Evolutionary conservation across 495 filamentous ascomycete species (phyloP).

Genomic region (Neurospora sp.): DNA sequence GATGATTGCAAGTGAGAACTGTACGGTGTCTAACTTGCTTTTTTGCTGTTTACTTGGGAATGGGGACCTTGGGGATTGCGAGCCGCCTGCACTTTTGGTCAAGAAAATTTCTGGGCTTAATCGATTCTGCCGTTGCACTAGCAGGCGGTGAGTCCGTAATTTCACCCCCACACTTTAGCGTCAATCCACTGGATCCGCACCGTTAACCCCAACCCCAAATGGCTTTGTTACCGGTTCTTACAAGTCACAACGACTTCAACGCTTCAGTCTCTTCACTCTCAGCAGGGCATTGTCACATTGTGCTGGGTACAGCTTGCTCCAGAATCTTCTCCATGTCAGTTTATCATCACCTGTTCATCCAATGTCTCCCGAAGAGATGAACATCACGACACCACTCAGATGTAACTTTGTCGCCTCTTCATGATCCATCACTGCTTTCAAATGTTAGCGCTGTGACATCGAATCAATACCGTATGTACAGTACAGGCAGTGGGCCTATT

Average conservation of each 20-base stretch:
- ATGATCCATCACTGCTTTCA: not conserved
- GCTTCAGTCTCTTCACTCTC: not conserved
- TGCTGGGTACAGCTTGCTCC: not conserved
- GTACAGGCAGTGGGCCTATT: not conserved
- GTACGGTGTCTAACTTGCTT: not conserved
- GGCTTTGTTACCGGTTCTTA: not conserved
- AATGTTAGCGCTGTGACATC: not conserved
- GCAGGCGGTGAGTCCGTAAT: slow-evolving; percentile 6
- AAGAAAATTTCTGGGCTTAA: slow-evolving; percentile 13
- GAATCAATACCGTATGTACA: not conserved
- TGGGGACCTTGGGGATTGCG: not conserved
- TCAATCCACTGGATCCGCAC: not conserved
- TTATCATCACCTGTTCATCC: not conserved
- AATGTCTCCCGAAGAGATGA: not conserved
- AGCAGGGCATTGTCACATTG: not conserved
- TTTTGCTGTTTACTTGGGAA: not conserved
- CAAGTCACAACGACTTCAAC: not conserved
- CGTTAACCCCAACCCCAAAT: not conserved
- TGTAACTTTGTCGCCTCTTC: not conserved
- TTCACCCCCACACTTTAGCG: not conserved
- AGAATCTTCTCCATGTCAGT: not conserved
- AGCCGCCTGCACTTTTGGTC: not conserved
- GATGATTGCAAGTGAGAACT: not conserved
- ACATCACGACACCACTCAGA: not conserved
- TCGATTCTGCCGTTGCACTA: slow-evolving; percentile 7